Conservation (phyloP, 2,329 filamentous ascomycete species). For the Venturia pyrina region DNA sequence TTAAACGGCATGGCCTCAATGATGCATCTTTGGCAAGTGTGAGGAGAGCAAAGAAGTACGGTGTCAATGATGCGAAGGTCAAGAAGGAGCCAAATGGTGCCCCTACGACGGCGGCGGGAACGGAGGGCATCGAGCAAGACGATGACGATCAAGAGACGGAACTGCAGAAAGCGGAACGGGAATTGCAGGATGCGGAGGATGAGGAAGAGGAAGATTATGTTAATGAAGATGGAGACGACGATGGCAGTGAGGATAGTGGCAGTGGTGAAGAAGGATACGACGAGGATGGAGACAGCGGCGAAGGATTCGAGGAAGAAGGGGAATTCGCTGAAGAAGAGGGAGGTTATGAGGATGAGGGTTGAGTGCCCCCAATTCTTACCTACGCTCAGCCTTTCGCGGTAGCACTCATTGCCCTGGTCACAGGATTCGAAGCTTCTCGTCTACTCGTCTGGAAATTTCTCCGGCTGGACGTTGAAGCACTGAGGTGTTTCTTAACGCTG, state of each 20-base stretch:
- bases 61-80: constrained; percentile 33
- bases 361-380: no score
- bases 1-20: constrained; percentile 50
- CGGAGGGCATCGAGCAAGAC: constrained; percentile 20
- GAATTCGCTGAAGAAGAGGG: background rate
- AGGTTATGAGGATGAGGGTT: constrained; percentile 3
- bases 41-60: constrained; percentile 49
- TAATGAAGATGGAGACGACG: background rate
- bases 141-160: constrained; percentile 32
- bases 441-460: no score
- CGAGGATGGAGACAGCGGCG: background rate
- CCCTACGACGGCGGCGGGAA: constrained; percentile 17
- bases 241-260: background rate
- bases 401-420: no score
- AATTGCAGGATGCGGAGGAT: constrained; percentile 19
- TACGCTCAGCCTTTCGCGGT: no score
- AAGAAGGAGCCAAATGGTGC: constrained; percentile 22
- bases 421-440: no score
- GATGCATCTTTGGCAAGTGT: constrained; percentile 54
- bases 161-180: constrained; percentile 30
- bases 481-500: no score
- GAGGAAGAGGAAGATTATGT: constrained; percentile 16
- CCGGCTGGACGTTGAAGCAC: no score
- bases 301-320: background rate
- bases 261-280: background rate